Evolutionary conservation across 1,139 yeast genomes (phyloP).

Genomic region (Entelexis sorbosivorans): DNA sequence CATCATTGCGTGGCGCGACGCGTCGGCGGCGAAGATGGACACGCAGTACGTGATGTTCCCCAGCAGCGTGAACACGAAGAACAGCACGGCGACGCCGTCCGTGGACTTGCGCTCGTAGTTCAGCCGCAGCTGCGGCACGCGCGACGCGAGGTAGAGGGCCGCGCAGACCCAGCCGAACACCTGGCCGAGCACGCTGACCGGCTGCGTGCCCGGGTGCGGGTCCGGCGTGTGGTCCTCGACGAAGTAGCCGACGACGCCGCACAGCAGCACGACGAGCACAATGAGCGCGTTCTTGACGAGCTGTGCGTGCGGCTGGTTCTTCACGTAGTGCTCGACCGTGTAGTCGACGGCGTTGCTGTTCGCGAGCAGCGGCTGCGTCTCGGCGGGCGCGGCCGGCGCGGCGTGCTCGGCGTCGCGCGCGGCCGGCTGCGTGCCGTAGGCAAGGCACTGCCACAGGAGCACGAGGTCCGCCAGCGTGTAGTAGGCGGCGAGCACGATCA

Average conservation of each 20-base stretch:
- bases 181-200: constrained; percentile 50
- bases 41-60: constrained; percentile 86
- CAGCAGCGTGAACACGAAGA: constrained; percentile 82
- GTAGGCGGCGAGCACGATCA: constrained; percentile 81
- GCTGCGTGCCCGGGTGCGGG: constrained; percentile 43
- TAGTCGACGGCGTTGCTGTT: constrained; percentile 4
- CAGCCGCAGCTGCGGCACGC: constrained; percentile 78
- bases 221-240: constrained; percentile 34
- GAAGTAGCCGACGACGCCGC: constrained; percentile 84
- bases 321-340: constrained; percentile 6
- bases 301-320: constrained; percentile 14
- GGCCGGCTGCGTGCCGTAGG: constrained; percentile 44
- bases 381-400: no score
- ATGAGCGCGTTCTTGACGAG: constrained; percentile 46
- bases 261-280: constrained; percentile 56
- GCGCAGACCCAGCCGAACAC: constrained; percentile 90
- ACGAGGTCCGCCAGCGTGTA: constrained; percentile 85
- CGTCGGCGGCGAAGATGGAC: constrained; percentile 66
- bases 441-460: constrained; percentile 66
- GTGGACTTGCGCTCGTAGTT: constrained; percentile 78
- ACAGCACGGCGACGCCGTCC: constrained; percentile 85
- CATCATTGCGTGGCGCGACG: constrained; percentile 55
- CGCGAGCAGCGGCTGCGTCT: constrained; percentile 16
- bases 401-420: constrained; percentile 7
- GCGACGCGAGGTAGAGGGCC: constrained; percentile 66